Base-by-base conservation (phyloP, 2,329 filamentous ascomycete genomes). In the Pseudogymnoascus sp. region DNA sequence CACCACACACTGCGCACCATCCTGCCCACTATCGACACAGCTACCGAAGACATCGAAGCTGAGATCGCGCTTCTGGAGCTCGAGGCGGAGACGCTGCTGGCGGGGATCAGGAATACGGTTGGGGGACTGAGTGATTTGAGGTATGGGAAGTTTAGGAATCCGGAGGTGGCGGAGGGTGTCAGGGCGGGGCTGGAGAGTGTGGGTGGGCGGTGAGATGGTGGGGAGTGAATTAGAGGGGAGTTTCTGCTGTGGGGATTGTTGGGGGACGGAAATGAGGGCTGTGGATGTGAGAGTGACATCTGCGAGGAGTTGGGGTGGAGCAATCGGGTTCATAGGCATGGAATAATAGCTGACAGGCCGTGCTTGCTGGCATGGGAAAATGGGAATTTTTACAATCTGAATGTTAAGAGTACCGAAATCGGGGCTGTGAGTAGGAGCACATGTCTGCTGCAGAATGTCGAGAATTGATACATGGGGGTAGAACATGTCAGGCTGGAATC, bases 81-180 rank as follows among this genome's bases (percentile, higher is more conserved):
- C 35, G 87, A 93, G 67, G 84, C 88, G 61, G 78, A 80, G 0
- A 72, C 73, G 1, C 76, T 91, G 2, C 74, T 89, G 5, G 78
- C 81, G 3, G 82, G 84, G 10, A 81, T 94, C 60, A 81, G 81
- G 66, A 80, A 84, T 62, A 87, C 82, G 0, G 82, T 94, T 14
- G 88, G 88, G 33, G 84, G 83, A 58, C 77, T 96, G 72, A 95
- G 91, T 73, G 90, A 95, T 74, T 79, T 96, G 62, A 85, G 90
- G 52, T 93, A 94, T 70, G 91, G 92, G 38, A 86, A 86, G 62
- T 82, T 94, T 63, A 80, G 83, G 37, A 88, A 89, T 66, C 74
- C 80, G 21, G 80, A 84, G 64, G 75, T 92, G 33, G 80, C 79
- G 26, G 80, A 84, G 55, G 87, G 92, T 67, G 83, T 91, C 31